phyloP scores from a whole-genome alignment of 495 filamentous ascomycete species.

The Lasiosphaeris hirsuta region DNA sequence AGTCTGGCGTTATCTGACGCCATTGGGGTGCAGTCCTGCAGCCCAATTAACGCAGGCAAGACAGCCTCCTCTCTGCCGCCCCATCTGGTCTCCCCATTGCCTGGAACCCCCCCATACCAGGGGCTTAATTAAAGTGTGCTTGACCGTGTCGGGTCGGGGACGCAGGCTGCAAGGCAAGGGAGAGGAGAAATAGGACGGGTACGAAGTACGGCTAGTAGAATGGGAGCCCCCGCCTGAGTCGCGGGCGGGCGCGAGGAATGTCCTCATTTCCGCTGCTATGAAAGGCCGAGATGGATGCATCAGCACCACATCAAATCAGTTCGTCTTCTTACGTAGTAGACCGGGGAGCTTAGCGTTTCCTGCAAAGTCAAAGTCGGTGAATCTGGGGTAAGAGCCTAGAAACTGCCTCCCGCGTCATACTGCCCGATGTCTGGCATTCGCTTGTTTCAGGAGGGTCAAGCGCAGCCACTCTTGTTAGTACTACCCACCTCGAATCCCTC shows the following conservation, averaged over 20 bases:
- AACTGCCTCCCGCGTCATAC: background rate
- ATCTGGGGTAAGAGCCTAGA: slow-evolving; percentile 6
- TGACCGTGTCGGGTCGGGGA: background rate
- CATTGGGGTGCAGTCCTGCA: slow-evolving; percentile 7
- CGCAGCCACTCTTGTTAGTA: background rate
- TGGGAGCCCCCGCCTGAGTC: background rate
- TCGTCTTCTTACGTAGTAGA: no score
- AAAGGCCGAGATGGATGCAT: background rate
- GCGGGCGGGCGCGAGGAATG: slow-evolving; percentile 2
- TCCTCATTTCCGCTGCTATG: slow-evolving; percentile 5
- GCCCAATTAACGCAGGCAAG: background rate
- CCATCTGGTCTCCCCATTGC: background rate
- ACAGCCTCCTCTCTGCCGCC: slow-evolving; percentile 3
- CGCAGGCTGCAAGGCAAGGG: background rate
- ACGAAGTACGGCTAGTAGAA: background rate
- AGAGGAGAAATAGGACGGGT: background rate
- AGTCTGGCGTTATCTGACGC: slow-evolving; percentile 24
- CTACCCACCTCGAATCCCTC: background rate
- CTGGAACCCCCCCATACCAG: background rate
- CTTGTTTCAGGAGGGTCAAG: background rate
- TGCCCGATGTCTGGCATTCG: slow-evolving; percentile 2
- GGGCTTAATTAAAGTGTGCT: background rate
- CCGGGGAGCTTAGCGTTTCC: no score
- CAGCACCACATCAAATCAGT: no score
- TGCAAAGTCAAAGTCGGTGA: background rate